Conservation (phyloP, 2,329 filamentous ascomycete species). For the Beauveria medogensis region DNA sequence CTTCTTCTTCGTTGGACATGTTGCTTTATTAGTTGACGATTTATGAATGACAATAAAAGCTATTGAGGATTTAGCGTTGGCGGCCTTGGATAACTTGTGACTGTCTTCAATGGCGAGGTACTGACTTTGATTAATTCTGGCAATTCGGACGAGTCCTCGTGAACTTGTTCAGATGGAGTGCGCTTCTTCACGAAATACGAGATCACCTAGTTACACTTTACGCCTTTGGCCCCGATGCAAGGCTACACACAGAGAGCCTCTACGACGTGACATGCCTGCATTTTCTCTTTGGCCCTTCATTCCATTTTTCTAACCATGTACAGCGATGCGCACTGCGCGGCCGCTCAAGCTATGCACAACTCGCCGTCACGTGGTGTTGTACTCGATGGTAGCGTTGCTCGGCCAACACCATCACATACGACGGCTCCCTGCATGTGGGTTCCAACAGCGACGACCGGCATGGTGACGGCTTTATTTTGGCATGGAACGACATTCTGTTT, state of each 20-base stretch:
- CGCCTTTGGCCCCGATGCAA: too few species aligned
- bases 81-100: neutral
- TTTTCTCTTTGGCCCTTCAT: neutral
- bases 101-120: neutral
- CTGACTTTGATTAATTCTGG: too few species aligned
- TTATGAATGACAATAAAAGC: slow-evolving; percentile 33
- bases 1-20: slow-evolving; percentile 16
- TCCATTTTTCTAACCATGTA: neutral
- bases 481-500: neutral
- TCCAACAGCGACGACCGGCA: neutral
- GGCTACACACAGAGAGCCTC: too few species aligned
- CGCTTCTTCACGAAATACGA: too few species aligned
- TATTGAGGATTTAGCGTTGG: slow-evolving; percentile 4
- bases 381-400: neutral
- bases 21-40: slow-evolving; percentile 31
- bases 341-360: neutral
- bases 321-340: neutral
- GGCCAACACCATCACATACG: slow-evolving; percentile 1
- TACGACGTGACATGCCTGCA: too few species aligned
- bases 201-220: too few species aligned
- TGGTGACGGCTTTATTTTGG: neutral
- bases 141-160: too few species aligned
- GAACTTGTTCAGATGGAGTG: too few species aligned
- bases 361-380: neutral
- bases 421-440: neutral